Base-by-base conservation (phyloP, 202 grass and related monocot species). In the Carex sylvatica region DNA sequence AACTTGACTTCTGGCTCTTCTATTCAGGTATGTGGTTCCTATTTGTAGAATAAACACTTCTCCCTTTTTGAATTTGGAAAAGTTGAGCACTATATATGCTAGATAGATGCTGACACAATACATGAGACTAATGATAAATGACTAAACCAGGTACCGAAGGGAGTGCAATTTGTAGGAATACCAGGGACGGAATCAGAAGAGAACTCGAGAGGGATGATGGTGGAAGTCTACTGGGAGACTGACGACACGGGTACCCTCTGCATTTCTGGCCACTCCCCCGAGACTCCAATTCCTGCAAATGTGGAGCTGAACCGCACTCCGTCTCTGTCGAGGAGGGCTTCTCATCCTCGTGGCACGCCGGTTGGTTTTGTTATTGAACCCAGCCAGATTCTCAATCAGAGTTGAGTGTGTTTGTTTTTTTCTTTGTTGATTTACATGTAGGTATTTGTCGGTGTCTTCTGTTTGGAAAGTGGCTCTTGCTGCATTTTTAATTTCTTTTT, bases 161-260 rank as follows among this genome's bases (percentile, higher is more conserved):
- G 96, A n/a, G 93, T 84, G 81, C 88, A 74, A 55, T 99, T 93
- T 16, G 81, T 99, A 33, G 96, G 91, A 35, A 99, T 99, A 88
- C 96, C 96, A 42, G 96, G 93, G 54, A 93, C 93, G 1, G 96
- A 92, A 74, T 90, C 92, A 22, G 71, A 86, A 9, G 91, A 95
- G 59, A 74, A 95, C 78, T 91, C 92, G 51, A 93, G 96, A 82
- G 96, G 96, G 9, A 47, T 90, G 55, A 95, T 99, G 96, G 93
- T 99, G 64, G 96, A 99, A 53, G 93, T 99, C 12, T 92, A 86
- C 83, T 99, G 96, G 96, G 89, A 95, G 19, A 89, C 94, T 77
- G 93, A 99, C 61, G 88, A 95, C 19, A 85, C 76, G 1, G 96
- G 96, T 33, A 86, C 86, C 16, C 92, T 98, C 26, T 98, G 96